These are phyloP conservation scores for Lipomyces lipofer DNA, from an alignment of 805 yeast genomes.

Conservation along the genomic window DNA sequence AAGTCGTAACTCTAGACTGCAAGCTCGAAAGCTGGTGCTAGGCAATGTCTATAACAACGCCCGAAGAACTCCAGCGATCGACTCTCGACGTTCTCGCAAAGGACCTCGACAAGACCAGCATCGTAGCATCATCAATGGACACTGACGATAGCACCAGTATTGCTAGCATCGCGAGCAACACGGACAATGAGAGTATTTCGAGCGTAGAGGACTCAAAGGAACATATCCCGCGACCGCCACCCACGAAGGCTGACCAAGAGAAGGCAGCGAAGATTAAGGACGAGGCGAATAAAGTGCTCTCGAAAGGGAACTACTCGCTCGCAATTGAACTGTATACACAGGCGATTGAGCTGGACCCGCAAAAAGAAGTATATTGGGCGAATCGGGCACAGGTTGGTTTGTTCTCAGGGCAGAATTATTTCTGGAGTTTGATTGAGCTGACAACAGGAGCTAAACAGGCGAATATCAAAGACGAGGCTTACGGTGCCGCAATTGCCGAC, in stretches of 20 bases:
- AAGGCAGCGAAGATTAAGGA: conserved; percentile 78
- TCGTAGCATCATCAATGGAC: neutral
- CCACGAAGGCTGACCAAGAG: conserved; percentile 51
- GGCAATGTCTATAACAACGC: no score
- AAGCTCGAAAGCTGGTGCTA: no score
- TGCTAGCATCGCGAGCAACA: neutral
- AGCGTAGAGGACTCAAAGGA: conserved; percentile 4
- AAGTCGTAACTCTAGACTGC: no score
- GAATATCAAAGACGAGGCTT: conserved; percentile 79
- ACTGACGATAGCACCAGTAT: neutral
- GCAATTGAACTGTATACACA: conserved; percentile 79
- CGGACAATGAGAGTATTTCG: conserved; percentile 8
- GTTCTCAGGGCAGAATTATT: neutral
- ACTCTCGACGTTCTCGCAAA: conserved; percentile 2
- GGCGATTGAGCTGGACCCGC: conserved; percentile 70
- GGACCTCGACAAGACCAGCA: neutral
- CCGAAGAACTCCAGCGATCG: no score
- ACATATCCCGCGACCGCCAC: neutral
- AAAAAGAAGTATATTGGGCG: conserved; percentile 83
- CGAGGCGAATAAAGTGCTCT: conserved; percentile 89
- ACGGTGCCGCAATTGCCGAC: conserved; percentile 81
- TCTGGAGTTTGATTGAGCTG: neutral
- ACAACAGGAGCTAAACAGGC: no score
- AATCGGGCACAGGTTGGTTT: conserved; percentile 66
- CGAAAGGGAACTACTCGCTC: conserved; percentile 61